Conservation (phyloP, 768 basidiomycete species). For the Hortiboletus campestris region DNA sequence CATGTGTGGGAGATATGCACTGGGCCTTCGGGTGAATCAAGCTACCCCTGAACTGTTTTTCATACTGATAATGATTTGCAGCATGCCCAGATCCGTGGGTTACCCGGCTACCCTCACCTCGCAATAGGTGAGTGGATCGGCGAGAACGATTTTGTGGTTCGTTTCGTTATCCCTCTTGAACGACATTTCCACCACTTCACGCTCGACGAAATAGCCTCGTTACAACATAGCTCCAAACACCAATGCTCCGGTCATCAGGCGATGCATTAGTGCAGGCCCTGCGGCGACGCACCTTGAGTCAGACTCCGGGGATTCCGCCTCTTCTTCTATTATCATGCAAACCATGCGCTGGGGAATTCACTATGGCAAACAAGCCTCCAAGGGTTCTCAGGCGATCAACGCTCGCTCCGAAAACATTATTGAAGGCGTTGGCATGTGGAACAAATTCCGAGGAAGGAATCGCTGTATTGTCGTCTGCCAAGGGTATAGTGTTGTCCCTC, state of each 20-base stretch:
- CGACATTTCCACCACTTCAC: not conserved
- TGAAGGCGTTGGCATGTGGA: constrained; percentile 83
- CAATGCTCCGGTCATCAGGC: constrained; percentile 69
- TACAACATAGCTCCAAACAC: constrained; percentile 87
- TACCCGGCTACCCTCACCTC: constrained; percentile 45
- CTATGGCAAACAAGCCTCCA: constrained; percentile 52
- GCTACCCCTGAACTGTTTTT: not conserved
- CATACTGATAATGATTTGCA: constrained; percentile 1
- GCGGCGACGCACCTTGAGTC: not conserved
- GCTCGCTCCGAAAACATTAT: constrained; percentile 82
- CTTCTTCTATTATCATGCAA: constrained; percentile 54
- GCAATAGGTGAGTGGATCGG: constrained; percentile 59
- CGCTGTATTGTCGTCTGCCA: constrained; percentile 84
- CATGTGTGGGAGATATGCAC: constrained; percentile 68
- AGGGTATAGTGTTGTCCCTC: constrained; percentile 45
- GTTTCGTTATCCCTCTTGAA: constrained; percentile 12
- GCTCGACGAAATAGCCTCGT: constrained; percentile 36
- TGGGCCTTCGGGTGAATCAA: constrained; percentile 43
- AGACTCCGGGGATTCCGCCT: constrained; percentile 3
- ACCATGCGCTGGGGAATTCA: constrained; percentile 93
- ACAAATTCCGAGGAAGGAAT: constrained; percentile 71
- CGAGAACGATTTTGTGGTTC: constrained; percentile 52
- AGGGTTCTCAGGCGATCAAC: constrained; percentile 80
- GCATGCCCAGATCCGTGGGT: constrained; percentile 25
- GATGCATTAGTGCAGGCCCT: constrained; percentile 28